A percentile compares a stretch with the other conserved stretches of the same genome.
phyloP scores from a whole-genome alignment of 805 yeast species.

The Grigorovia humatica region DNA sequence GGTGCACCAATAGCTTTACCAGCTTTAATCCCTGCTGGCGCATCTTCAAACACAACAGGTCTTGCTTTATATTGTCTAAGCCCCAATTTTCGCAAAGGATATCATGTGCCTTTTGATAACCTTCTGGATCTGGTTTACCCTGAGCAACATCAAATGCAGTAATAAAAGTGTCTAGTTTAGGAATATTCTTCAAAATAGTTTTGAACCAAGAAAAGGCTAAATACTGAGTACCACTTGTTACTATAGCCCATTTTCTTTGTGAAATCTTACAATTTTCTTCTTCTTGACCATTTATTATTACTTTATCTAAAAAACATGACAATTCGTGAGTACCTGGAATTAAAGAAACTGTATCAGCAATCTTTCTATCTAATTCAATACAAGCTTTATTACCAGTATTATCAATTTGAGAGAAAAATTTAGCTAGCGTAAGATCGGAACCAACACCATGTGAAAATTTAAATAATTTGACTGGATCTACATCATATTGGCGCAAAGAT shows the following conservation, averaged over 20 bases:
- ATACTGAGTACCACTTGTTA: slow-evolving; percentile 65
- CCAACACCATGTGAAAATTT: slow-evolving; percentile 67
- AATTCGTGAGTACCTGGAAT: slow-evolving; percentile 62
- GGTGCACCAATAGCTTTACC: slow-evolving; percentile 70
- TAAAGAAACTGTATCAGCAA: slow-evolving; percentile 55
- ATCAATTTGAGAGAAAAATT: slow-evolving; percentile 60
- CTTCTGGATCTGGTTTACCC: slow-evolving; percentile 80
- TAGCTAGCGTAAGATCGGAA: slow-evolving; percentile 56
- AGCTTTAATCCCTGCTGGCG: slow-evolving; percentile 72
- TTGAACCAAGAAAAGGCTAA: slow-evolving; percentile 68
- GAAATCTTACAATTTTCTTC: background rate
- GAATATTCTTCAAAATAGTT: slow-evolving; percentile 39
- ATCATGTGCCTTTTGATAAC: slow-evolving; percentile 48
- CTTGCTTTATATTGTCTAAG: slow-evolving; percentile 12
- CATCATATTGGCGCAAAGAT: slow-evolving; percentile 43
- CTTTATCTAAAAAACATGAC: slow-evolving; percentile 37
- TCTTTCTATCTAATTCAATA: slow-evolving; percentile 49
- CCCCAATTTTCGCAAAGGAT: slow-evolving; percentile 36
- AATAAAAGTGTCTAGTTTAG: slow-evolving; percentile 61
- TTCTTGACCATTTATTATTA: slow-evolving; percentile 9
- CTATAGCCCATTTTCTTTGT: slow-evolving; percentile 64
- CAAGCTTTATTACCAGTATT: slow-evolving; percentile 39
- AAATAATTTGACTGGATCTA: slow-evolving; percentile 53
- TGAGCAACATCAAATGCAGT: slow-evolving; percentile 61
- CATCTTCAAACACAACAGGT: slow-evolving; percentile 70